Percentiles rank a stretch among this genome's conserved stretches.
Evolutionary conservation across 495 filamentous ascomycete species (phyloP).

Genomic region (Penicillium diatomitis): DNA sequence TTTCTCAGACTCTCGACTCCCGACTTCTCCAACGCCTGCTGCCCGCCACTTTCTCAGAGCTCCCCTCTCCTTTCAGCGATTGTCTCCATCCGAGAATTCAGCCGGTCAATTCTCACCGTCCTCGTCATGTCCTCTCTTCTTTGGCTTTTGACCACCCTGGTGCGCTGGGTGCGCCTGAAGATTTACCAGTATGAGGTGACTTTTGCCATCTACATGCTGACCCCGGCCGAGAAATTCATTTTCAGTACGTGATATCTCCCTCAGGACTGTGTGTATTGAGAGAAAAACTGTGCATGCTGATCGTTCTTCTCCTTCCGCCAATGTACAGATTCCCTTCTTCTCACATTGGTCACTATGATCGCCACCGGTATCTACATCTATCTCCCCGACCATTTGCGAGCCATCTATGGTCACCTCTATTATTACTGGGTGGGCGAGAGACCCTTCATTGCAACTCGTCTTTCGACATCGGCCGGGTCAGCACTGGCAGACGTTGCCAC

Average conservation of each 20-base stretch:
- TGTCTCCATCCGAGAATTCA: neutral
- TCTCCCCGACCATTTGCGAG: slow-evolving; percentile 78
- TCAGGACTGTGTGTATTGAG: neutral
- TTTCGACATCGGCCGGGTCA: slow-evolving; percentile 27
- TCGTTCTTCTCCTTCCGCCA: neutral
- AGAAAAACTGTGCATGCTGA: neutral
- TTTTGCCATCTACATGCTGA: slow-evolving; percentile 79
- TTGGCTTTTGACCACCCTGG: slow-evolving; percentile 35
- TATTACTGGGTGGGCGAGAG: slow-evolving; percentile 85
- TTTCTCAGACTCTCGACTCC: neutral
- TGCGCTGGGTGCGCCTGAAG: slow-evolving; percentile 66
- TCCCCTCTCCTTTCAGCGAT: neutral
- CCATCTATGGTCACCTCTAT: slow-evolving; percentile 72
- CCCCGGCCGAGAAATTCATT: slow-evolving; percentile 73
- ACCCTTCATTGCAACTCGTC: slow-evolving; percentile 29
- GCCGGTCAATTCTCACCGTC: neutral
- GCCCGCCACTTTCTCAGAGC: neutral
- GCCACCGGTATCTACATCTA: slow-evolving; percentile 80
- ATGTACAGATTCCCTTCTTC: slow-evolving; percentile 71
- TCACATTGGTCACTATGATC: slow-evolving; percentile 77
- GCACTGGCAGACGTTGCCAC: slow-evolving; percentile 30
- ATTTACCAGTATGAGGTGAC: slow-evolving; percentile 83
- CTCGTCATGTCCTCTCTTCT: slow-evolving; percentile 20
- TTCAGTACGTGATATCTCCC: slow-evolving; percentile 50
- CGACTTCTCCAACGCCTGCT: neutral